Percentiles rank a stretch among this genome's conserved stretches.
phyloP scores from a whole-genome alignment of 306 rosid genomes.

The Senna siamea region DNA sequence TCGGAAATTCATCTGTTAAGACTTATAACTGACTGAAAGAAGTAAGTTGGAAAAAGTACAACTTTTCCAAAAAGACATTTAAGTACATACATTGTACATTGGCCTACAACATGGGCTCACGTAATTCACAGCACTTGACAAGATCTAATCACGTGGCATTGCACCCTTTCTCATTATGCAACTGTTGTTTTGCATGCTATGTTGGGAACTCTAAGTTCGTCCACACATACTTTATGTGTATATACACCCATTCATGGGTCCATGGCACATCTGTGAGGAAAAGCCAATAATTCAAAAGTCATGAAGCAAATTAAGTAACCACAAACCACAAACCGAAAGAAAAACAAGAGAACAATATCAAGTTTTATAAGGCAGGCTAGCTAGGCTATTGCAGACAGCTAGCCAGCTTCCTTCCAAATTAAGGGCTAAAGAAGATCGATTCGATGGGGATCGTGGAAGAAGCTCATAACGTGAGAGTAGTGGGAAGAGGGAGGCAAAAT shows the following conservation, averaged over 20 bases:
- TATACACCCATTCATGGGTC: background rate
- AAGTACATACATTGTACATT: no score
- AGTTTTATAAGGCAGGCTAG: no score
- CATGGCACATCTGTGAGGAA: background rate
- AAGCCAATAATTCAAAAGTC: background rate
- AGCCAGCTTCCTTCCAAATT: constrained; percentile 8
- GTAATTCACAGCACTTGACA: background rate
- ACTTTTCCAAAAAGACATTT: background rate
- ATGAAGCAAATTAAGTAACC: background rate
- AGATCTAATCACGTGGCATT: constrained; percentile 23
- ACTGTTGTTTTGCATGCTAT: constrained; percentile 8
- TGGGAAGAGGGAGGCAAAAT: constrained; percentile 48
- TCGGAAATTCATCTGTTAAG: no score
- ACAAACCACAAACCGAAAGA: background rate
- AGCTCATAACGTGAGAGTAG: constrained; percentile 72
- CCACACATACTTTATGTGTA: constrained; percentile 6
- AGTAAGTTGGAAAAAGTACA: background rate
- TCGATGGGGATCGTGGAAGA: constrained; percentile 61
- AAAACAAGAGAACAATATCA: no score
- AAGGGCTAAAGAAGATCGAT: no score
- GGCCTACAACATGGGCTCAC: background rate
- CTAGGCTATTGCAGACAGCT: no score
- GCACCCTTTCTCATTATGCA: constrained; percentile 7
- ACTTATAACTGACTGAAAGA: no score
- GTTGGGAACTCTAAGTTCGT: constrained; percentile 6